Evolutionary conservation across 805 yeast species (phyloP).

Genomic region (Yarrowia sp.): DNA sequence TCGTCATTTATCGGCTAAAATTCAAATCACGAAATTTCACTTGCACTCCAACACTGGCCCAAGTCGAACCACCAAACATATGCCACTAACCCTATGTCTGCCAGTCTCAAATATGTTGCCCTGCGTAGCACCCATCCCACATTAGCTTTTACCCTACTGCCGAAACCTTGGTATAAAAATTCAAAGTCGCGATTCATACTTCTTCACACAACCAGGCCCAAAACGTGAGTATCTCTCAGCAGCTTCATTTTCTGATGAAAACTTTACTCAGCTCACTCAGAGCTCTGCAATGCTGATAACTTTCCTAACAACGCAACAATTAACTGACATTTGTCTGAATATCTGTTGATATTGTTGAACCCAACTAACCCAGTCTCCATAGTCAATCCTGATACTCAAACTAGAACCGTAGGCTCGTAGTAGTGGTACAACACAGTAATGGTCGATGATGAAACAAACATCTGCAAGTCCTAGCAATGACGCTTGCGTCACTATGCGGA

Average conservation of each 20-base stretch:
- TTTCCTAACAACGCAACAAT: slow-evolving; percentile 25
- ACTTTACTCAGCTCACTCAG: slow-evolving; percentile 27
- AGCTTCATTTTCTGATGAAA: slow-evolving; percentile 4
- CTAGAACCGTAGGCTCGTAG: not conserved
- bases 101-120: not conserved
- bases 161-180: not conserved
- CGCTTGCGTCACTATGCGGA: slow-evolving; percentile 9
- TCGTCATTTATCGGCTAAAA: no score
- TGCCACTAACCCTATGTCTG: not conserved
- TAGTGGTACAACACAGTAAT: no score
- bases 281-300: slow-evolving; percentile 24
- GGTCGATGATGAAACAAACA: slow-evolving; percentile 26
- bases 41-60: no score
- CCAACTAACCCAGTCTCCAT: slow-evolving; percentile 15
- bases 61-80: not conserved
- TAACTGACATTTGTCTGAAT: not conserved
- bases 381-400: not conserved
- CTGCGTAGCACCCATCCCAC: not conserved
- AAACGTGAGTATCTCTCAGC: slow-evolving; percentile 9
- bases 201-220: not conserved
- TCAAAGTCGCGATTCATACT: no score
- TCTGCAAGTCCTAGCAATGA: slow-evolving; percentile 27
- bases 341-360: not conserved
- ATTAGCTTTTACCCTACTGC: not conserved
- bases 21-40: no score